Evolutionary conservation across 75 land plant genomes (phyloP), one percentile per base, ranked within the genome.

Genomic region (Selaginella moellendorffii): DNA sequence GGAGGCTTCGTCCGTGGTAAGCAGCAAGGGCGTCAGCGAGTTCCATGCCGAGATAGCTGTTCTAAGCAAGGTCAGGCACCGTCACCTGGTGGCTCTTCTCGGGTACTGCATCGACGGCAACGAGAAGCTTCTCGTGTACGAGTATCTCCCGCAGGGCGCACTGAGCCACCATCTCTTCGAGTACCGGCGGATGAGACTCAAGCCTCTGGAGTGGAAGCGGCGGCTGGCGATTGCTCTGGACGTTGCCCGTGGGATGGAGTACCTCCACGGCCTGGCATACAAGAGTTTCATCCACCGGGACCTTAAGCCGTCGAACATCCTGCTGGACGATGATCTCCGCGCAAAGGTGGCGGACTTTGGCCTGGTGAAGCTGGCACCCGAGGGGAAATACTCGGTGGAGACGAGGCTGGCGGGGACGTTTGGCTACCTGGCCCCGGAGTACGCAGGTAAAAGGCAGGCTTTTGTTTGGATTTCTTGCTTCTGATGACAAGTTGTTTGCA

Each of bases 341-440:
- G 84, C 79, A 0, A 84, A 84, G 65, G 84, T 87, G 27, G 78
- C 84, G 0, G 87, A 84, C 73, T 87, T 87, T 80, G 87, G 91
- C 5, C 68, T 87, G 63, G 84, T 85, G 2, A 84, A 73, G 66
- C 77, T 80, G 65, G 87, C 83, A 23, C 81, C 83, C 0, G 85
- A 81, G 59, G 84, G 78, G 42, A 66, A 71, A 58, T 28, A 66
- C 23, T 81, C 88, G 9, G 66, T 87, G 68, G 80, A 79, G 70
- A 84, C 91, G 1, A 59, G 79, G 26, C 65, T 87, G 61, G 91
- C 87, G 2, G 91, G 91, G 17, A 87, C 88, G 31, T 81, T 87
- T 78, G 91, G 91, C 1, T 87, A 87, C 71, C 82, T 87, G 63
- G 91, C 91, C 0, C 91, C 88, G 31, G 91, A 87, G 27, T 87